These are phyloP conservation scores for Cenchrus fungigraminus DNA, from an alignment of 176 grass and related monocot species.

Conservation along the genomic window DNA sequence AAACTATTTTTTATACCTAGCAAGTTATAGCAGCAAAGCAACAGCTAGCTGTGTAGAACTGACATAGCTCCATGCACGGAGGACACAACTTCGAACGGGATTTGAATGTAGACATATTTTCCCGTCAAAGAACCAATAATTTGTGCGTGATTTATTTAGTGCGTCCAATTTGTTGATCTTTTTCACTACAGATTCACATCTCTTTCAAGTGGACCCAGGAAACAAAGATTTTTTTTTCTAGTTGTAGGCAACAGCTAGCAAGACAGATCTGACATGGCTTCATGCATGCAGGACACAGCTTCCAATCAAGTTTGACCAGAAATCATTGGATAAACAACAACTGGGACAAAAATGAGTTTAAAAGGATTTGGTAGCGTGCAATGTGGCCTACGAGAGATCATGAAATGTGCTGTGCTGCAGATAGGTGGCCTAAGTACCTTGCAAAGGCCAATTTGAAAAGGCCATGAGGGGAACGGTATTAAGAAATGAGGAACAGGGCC, in stretches of 20 bases:
- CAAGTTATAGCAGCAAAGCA: not conserved
- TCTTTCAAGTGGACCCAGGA: not conserved
- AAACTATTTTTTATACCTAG: not conserved
- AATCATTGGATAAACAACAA: not conserved
- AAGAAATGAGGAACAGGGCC: not conserved
- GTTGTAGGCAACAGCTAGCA: not conserved
- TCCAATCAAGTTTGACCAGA: slow-evolving; percentile 1
- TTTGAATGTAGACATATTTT: not conserved
- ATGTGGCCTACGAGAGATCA: slow-evolving; percentile 10
- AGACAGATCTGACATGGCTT: slow-evolving; percentile 19
- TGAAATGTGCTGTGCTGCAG: not conserved
- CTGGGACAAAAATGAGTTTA: not conserved
- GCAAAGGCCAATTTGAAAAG: slow-evolving; percentile 29
- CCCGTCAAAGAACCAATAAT: not conserved
- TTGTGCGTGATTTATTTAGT: not conserved
- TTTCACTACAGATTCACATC: not conserved
- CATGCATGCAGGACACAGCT: slow-evolving; percentile 24
- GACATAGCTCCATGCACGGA: slow-evolving; percentile 24
- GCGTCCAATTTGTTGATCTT: not conserved
- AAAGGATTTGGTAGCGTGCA: not conserved
- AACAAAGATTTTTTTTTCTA: not conserved
- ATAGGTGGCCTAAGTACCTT: slow-evolving; percentile 24
- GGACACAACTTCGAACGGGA: not conserved
- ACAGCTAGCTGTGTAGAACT: not conserved
- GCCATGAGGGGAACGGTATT: not conserved